A percentile compares a stretch with the other conserved stretches of the same genome.
These are phyloP conservation scores for Coniferiporia weirii DNA, from an alignment of 1,284 basidiomycete genomes.

Conservation along the genomic window DNA sequence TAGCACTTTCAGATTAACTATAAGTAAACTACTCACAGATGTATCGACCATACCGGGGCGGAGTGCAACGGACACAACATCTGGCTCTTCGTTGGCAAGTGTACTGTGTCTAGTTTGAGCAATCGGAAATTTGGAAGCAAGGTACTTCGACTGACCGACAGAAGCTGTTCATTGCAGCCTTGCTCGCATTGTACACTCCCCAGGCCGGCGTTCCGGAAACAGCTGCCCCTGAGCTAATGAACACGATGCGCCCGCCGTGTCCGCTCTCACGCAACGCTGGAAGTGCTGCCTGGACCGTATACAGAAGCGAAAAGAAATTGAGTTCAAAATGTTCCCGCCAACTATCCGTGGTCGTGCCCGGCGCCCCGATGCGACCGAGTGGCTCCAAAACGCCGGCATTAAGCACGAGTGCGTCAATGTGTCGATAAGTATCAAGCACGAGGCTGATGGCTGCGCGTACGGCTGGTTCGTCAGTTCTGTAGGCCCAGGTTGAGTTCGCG, in stretches of 20 bases:
- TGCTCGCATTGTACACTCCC: slow-evolving; percentile 75
- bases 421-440: slow-evolving; percentile 47
- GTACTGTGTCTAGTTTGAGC: slow-evolving; percentile 45
- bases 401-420: slow-evolving; percentile 71
- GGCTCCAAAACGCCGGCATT: slow-evolving; percentile 72
- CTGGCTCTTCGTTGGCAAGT: slow-evolving; percentile 74
- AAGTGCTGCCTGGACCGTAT: slow-evolving; percentile 57
- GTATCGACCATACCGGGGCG: slow-evolving; percentile 86
- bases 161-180: slow-evolving; percentile 84
- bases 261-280: slow-evolving; percentile 61
- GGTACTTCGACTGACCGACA: slow-evolving; percentile 46
- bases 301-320: slow-evolving; percentile 80
- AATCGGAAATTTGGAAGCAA: neutral
- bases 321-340: slow-evolving; percentile 72
- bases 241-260: slow-evolving; percentile 64
- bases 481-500: slow-evolving; percentile 15
- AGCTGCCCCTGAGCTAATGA: slow-evolving; percentile 81
- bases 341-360: slow-evolving; percentile 33
- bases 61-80: slow-evolving; percentile 68
- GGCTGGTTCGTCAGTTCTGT: slow-evolving; percentile 46
- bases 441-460: slow-evolving; percentile 46
- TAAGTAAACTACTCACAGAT: slow-evolving; percentile 37
- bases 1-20: neutral
- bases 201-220: slow-evolving; percentile 61
- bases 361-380: slow-evolving; percentile 36